These are phyloP conservation scores for Cladosporium sp. DNA, from an alignment of 2,329 filamentous ascomycete species.

Conservation along the genomic window DNA sequence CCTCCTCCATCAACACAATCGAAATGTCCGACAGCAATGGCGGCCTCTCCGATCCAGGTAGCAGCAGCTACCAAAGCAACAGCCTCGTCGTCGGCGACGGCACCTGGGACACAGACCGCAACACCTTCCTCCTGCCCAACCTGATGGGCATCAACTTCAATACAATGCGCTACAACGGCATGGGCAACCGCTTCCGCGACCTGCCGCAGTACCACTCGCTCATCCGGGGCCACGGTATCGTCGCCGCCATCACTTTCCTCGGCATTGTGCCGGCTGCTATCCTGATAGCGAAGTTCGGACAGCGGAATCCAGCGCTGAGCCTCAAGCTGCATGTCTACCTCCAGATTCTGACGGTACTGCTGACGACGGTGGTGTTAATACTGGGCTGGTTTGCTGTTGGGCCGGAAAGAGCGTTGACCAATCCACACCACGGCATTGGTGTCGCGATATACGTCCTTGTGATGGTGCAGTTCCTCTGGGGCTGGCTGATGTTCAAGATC, in stretches of 20 bases:
- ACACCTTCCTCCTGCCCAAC: slow-evolving; percentile 77
- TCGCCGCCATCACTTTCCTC: slow-evolving; percentile 73
- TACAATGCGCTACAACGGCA: slow-evolving; percentile 84
- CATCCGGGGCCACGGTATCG: slow-evolving; percentile 69
- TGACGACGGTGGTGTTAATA: slow-evolving; percentile 71
- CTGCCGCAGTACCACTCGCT: slow-evolving; percentile 69
- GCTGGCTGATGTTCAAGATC: slow-evolving; percentile 62
- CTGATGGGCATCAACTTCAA: slow-evolving; percentile 74
- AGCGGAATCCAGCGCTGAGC: slow-evolving; percentile 59
- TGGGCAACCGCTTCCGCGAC: slow-evolving; percentile 76
- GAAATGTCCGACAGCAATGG: slow-evolving; percentile 30
- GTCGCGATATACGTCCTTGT: slow-evolving; percentile 75
- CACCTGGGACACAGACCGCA: slow-evolving; percentile 77
- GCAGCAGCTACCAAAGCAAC: slow-evolving; percentile 70
- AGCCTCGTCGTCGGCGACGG: slow-evolving; percentile 79
- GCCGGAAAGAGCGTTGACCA: slow-evolving; percentile 68
- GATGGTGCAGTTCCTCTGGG: slow-evolving; percentile 69
- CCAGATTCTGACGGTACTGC: slow-evolving; percentile 66
- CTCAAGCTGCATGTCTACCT: slow-evolving; percentile 73
- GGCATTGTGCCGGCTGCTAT: slow-evolving; percentile 73
- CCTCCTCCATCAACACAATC: not conserved
- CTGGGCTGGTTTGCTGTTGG: slow-evolving; percentile 79
- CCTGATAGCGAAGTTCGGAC: slow-evolving; percentile 71
- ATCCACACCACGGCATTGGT: slow-evolving; percentile 83
- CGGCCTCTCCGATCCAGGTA: slow-evolving; percentile 67